Conservation (phyloP, 768 basidiomycete species). For the Filobasidium floriforme region DNA sequence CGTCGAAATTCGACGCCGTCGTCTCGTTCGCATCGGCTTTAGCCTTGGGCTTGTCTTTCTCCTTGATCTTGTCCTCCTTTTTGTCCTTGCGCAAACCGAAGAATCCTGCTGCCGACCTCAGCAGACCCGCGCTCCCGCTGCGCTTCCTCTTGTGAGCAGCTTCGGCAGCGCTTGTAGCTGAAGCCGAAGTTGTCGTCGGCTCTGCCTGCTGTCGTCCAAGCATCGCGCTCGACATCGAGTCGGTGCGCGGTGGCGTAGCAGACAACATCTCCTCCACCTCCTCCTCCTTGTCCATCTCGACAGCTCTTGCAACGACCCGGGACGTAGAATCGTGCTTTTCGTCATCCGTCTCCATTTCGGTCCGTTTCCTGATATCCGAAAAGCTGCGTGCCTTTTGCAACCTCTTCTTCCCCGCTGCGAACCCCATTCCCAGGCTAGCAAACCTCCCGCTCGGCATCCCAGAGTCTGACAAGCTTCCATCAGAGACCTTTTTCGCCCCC, state of each 20-base stretch:
- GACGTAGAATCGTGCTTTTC: neutral
- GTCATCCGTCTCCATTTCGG: neutral
- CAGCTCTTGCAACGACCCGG: neutral
- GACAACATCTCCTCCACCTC: conserved; percentile 8
- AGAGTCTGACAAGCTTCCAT: conserved; percentile 6
- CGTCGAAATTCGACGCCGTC: neutral
- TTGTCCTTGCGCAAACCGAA: conserved; percentile 5
- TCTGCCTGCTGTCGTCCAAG: neutral
- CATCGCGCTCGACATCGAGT: neutral
- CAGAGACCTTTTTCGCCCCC: neutral
- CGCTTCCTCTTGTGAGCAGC: neutral
- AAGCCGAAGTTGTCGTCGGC: neutral
- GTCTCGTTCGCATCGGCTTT: too few relatives aligned
- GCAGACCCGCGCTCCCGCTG: neutral
- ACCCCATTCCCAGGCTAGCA: conserved; percentile 4
- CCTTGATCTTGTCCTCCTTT: neutral
- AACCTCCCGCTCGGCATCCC: conserved; percentile 2
- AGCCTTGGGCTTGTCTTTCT: neutral
- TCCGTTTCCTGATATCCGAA: neutral
- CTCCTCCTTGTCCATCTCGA: neutral
- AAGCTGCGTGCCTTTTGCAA: conserved; percentile 4
- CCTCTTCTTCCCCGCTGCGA: conserved; percentile 5
- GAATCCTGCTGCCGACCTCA: conserved; percentile 3
- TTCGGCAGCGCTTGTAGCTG: neutral
- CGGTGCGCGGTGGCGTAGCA: neutral